These are phyloP conservation scores for Funneliformis mosseae DNA, from an alignment of 192 early-diverging fungal genomes.

Conservation along the genomic window DNA sequence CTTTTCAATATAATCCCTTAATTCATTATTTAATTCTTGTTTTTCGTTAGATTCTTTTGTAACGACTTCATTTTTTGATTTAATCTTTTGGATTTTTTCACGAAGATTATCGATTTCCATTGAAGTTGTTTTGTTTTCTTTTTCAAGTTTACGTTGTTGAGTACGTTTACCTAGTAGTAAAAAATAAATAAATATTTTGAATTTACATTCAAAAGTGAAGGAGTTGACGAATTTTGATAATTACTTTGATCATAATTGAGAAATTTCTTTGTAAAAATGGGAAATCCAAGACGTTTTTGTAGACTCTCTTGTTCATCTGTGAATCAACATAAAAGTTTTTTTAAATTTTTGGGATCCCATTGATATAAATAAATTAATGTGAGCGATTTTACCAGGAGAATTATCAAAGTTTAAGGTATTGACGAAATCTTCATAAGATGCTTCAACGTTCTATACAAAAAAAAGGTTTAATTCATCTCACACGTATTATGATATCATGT, in stretches of 20 bases:
- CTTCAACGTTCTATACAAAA: not conserved
- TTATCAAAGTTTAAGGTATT: not conserved
- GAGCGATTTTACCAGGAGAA: not conserved
- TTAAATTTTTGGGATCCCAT: not conserved
- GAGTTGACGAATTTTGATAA: not conserved
- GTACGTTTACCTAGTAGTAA: not conserved
- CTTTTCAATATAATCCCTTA: not conserved
- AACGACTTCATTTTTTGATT: not conserved
- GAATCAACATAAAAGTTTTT: not conserved
- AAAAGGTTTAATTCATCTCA: no score
- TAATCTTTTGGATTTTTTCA: not conserved
- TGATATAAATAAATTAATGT: not conserved
- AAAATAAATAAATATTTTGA: not conserved
- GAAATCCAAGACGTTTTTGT: conserved; percentile 17
- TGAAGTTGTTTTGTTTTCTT: conserved; percentile 8
- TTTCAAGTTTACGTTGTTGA: not conserved
- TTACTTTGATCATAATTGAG: conserved; percentile 21
- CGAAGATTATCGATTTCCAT: conserved; percentile 11
- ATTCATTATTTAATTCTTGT: not conserved
- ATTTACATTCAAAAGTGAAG: not conserved
- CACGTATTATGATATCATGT: not conserved
- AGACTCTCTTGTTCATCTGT: conserved; percentile 18
- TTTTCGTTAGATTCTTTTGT: not conserved
- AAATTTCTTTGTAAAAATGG: conserved; percentile 21
- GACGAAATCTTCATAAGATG: not conserved